Base-by-base conservation (phyloP, 352 stramenopile species). In the Phytopythium oedochilum region DNA sequence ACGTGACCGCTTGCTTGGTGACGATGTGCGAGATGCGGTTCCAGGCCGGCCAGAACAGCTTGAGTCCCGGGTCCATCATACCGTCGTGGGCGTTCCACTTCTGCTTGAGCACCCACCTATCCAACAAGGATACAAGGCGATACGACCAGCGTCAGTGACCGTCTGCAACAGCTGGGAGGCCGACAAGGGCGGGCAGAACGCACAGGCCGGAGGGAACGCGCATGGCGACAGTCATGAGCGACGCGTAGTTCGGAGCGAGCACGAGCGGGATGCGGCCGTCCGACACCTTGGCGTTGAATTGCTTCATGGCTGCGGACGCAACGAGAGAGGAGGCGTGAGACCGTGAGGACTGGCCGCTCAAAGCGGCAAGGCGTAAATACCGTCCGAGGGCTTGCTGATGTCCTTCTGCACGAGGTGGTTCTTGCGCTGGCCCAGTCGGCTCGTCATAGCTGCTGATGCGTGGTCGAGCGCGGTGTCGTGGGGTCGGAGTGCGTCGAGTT, bases 1-100 rank as follows among this genome's bases (percentile, higher is more conserved):
- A 96, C 18, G 83, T 83, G 32, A 96, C 83, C 0, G 83, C 83
- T 46, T 92, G 83, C 66, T 92, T 89, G 38, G 86, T 93, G 12
- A 95, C 82, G 28, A 95, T 89, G 66, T 95, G 86, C 29, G 83
- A 93, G 51, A 95, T 77, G 60, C 86, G 75, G 57, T 89, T 74
- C 80, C 80, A 93, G 50, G 71, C 57, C 10, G 86, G 66, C 83
- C 83, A 95, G 40, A 91, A 77, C 48, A 87, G 63, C 55, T 89
- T 88, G 40, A 94, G 70, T 0, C 85, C 85, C 11, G 85, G 82
- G 25, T 88, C 71, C 73, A 92, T 80, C 67, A 92, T 86, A 10
- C 84, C 84, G 8, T 68, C 55, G 47, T 94, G 78, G 3, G 78
- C 80, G 56, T 92, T 90, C 84, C 84, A 94, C 58, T 85, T 86